phyloP scores from a whole-genome alignment of 2,329 filamentous ascomycete genomes.

The Boeremia lycopersici region DNA sequence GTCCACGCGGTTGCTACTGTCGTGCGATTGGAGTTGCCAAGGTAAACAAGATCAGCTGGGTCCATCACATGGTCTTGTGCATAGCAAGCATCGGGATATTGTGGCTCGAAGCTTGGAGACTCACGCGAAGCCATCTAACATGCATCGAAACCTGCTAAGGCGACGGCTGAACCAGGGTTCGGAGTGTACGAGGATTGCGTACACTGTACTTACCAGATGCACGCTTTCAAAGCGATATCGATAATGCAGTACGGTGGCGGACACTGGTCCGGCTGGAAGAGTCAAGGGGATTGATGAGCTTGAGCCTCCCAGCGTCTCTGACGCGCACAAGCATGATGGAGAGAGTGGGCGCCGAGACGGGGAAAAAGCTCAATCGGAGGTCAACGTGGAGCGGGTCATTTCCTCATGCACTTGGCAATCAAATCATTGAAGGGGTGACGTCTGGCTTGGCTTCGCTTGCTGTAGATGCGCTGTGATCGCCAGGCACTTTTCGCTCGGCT shows the following conservation, averaged over 20 bases:
- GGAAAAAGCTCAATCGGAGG: slow-evolving; percentile 5
- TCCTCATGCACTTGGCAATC: slow-evolving; percentile 9
- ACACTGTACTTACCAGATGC: not conserved
- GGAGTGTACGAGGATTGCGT: not conserved
- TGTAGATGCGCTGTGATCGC: slow-evolving; percentile 9
- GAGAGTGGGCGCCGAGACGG: slow-evolving; percentile 8
- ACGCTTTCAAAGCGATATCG: not conserved
- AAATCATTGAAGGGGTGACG: slow-evolving; percentile 3
- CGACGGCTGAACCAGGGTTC: too few relatives aligned
- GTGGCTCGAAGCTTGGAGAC: slow-evolving; percentile 2
- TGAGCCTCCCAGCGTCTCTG: slow-evolving; percentile 2
- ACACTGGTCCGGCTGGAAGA: not conserved
- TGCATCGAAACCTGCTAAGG: not conserved
- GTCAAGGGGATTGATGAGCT: slow-evolving; percentile 1
- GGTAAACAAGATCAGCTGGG: slow-evolving; percentile 7
- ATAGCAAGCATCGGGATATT: slow-evolving; percentile 21
- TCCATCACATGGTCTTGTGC: slow-evolving; percentile 15
- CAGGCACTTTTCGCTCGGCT: slow-evolving; percentile 8
- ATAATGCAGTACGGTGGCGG: not conserved
- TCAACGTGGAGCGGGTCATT: slow-evolving; percentile 10
- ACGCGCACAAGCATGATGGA: slow-evolving; percentile 3
- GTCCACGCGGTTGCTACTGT: not conserved
- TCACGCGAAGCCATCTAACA: not conserved
- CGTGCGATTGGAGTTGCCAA: slow-evolving; percentile 5
- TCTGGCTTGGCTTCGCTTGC: slow-evolving; percentile 1